These are phyloP conservation scores for Hypomyces perniciosus DNA, from an alignment of 2,329 filamentous ascomycete genomes.

Conservation along the genomic window DNA sequence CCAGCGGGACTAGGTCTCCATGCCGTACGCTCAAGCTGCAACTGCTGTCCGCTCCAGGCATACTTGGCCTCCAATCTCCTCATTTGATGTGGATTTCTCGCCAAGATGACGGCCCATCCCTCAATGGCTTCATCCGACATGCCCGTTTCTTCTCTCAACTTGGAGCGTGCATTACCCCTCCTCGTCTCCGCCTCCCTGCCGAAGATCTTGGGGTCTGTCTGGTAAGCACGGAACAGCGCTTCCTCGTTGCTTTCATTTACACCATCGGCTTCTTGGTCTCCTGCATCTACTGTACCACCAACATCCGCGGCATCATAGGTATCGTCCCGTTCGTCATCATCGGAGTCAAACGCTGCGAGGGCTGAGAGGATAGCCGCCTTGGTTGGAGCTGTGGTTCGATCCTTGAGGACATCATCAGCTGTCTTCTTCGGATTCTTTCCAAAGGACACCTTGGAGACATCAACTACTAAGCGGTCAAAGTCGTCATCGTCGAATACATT, in stretches of 20 bases:
- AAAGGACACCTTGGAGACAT: slow-evolving; percentile 65
- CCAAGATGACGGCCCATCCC: slow-evolving; percentile 86
- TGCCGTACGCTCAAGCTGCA: slow-evolving; percentile 56
- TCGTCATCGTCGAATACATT: slow-evolving; percentile 80
- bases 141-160: slow-evolving; percentile 67
- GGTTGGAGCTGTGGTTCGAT: slow-evolving; percentile 58
- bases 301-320: slow-evolving; percentile 93
- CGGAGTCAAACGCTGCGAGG: slow-evolving; percentile 80
- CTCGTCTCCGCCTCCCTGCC: slow-evolving; percentile 65
- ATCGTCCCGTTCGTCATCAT: slow-evolving; percentile 95
- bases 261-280: slow-evolving; percentile 49
- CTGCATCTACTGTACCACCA: slow-evolving; percentile 74
- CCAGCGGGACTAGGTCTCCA: slow-evolving; percentile 52
- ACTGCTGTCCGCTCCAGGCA: slow-evolving; percentile 61
- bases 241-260: slow-evolving; percentile 57
- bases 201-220: slow-evolving; percentile 59
- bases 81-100: slow-evolving; percentile 62
- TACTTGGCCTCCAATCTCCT: slow-evolving; percentile 66
- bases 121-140: slow-evolving; percentile 94
- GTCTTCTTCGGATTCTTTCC: slow-evolving; percentile 63
- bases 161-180: slow-evolving; percentile 53
- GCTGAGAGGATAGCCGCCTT: slow-evolving; percentile 87
- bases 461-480: slow-evolving; percentile 63
- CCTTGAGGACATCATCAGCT: slow-evolving; percentile 65
- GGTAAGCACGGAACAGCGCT: slow-evolving; percentile 66